Percentiles rank a stretch among this genome's conserved stretches.
Conservation (phyloP, 495 filamentous ascomycete genomes). For the Penicillium maclennaniae region DNA sequence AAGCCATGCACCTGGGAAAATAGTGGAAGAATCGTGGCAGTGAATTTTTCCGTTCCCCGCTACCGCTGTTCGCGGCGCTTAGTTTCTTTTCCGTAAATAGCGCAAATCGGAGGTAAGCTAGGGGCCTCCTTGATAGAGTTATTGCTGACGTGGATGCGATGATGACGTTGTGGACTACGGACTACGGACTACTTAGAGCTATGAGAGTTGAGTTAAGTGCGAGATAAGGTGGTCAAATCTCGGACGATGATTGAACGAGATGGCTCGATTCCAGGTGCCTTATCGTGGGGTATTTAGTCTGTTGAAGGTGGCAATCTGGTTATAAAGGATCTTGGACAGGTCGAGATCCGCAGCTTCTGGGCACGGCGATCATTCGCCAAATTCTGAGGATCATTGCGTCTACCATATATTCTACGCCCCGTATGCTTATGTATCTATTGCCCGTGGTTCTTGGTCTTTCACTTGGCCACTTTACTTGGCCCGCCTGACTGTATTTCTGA, state of each 20-base stretch:
- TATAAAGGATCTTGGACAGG: not conserved
- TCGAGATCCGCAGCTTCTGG: not conserved
- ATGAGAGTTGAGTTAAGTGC: no score
- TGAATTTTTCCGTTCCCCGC: constrained; percentile 13
- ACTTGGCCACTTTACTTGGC: no score
- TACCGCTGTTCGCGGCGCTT: no score
- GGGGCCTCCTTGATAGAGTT: no score
- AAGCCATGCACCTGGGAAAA: not conserved
- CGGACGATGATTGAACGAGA: not conserved
- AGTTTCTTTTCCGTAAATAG: not conserved
- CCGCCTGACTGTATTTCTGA: not conserved
- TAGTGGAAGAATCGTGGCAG: constrained; percentile 8
- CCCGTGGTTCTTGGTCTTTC: not conserved
- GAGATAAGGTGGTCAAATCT: not conserved
- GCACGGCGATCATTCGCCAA: not conserved
- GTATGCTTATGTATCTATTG: no score
- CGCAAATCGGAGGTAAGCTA: not conserved
- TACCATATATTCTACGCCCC: not conserved
- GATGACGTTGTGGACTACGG: not conserved
- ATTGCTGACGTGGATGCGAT: not conserved
- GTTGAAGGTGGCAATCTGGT: not conserved
- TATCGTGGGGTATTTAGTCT: not conserved
- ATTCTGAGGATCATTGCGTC: not conserved
- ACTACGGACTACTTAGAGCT: no score
- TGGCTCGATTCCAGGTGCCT: not conserved